These are phyloP conservation scores for Starmerella potacharoeniae DNA, from an alignment of 805 yeast species.

Conservation along the genomic window DNA sequence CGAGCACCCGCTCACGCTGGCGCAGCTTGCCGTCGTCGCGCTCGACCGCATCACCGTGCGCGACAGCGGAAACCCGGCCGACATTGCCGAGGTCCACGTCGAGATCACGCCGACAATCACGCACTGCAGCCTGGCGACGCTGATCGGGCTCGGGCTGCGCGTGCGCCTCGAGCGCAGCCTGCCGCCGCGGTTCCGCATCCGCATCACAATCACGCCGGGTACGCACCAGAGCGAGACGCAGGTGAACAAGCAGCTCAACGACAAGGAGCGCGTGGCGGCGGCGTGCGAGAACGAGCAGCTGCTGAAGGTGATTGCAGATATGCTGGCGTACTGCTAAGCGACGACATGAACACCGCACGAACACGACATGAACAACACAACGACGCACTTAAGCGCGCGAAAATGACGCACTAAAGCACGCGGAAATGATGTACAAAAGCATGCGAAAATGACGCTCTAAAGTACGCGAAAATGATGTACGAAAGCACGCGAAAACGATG, in stretches of 20 bases:
- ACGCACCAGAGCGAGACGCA: constrained; percentile 92
- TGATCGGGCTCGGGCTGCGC: constrained; percentile 88
- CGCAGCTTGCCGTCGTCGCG: constrained; percentile 88
- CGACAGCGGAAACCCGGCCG: constrained; percentile 41
- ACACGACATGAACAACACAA: too few species aligned
- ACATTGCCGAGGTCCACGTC: constrained; percentile 64
- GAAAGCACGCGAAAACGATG: too few species aligned
- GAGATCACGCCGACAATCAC: constrained; percentile 95
- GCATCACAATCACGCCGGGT: constrained; percentile 74
- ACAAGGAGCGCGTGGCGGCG: constrained; percentile 95
- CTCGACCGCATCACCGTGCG: constrained; percentile 63
- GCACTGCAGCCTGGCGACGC: constrained; percentile 91
- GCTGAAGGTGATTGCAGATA: constrained; percentile 76
- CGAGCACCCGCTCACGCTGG: constrained; percentile 90
- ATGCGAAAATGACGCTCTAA: too few species aligned
- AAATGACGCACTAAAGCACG: too few species aligned
- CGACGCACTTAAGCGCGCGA: too few species aligned
- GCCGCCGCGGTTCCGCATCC: constrained; percentile 72
- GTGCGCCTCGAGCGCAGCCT: constrained; percentile 82
- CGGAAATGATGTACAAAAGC: too few species aligned
- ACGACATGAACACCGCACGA: too few species aligned
- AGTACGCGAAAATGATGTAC: too few species aligned
- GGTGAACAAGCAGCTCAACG: constrained; percentile 92
- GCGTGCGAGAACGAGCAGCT: constrained; percentile 96
- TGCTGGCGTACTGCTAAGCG: constrained; percentile 67